phyloP scores from a whole-genome alignment of 2,329 filamentous ascomycete species.

The Aureobasidium uvarum region DNA sequence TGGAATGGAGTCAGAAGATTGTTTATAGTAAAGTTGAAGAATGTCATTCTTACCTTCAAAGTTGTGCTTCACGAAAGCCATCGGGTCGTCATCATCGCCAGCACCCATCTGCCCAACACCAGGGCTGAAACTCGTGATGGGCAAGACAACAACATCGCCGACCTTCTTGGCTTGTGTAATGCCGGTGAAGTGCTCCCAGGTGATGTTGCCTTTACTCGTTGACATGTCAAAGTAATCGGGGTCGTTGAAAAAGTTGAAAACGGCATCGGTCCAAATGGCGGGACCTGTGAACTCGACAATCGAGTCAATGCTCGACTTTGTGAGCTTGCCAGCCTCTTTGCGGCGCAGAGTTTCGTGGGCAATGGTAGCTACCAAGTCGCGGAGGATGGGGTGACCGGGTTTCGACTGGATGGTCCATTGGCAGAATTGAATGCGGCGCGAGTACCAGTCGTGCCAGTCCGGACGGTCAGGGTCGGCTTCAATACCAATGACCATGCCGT shows the following conservation, averaged over 20 bases:
- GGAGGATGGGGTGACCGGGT: conserved; percentile 85
- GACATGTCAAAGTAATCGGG: conserved; percentile 78
- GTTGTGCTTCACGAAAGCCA: conserved; percentile 96
- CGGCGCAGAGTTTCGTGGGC: conserved; percentile 75
- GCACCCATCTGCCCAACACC: conserved; percentile 93
- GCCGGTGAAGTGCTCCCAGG: conserved; percentile 84
- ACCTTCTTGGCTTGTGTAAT: conserved; percentile 81
- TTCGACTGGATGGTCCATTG: conserved; percentile 99
- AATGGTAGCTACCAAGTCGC: conserved; percentile 82
- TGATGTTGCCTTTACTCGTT: conserved; percentile 68
- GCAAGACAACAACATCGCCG: conserved; percentile 88
- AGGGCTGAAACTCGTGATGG: conserved; percentile 96
- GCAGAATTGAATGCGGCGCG: conserved; percentile 93
- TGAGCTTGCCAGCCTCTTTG: conserved; percentile 66
- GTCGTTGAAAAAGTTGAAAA: conserved; percentile 96
- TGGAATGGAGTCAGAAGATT: neutral
- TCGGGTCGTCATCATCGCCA: conserved; percentile 81
- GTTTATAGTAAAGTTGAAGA: neutral
- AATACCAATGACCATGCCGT: conserved; percentile 90
- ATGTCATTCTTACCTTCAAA: conserved; percentile 71
- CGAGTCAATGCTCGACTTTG: conserved; percentile 55
- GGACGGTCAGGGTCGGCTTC: conserved; percentile 91
- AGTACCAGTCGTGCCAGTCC: conserved; percentile 96
- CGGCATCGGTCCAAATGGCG: conserved; percentile 86
- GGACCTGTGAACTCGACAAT: conserved; percentile 95